Evolutionary conservation across 2,329 filamentous ascomycete species (phyloP).

Genomic region (Hypoxylon sp.): DNA sequence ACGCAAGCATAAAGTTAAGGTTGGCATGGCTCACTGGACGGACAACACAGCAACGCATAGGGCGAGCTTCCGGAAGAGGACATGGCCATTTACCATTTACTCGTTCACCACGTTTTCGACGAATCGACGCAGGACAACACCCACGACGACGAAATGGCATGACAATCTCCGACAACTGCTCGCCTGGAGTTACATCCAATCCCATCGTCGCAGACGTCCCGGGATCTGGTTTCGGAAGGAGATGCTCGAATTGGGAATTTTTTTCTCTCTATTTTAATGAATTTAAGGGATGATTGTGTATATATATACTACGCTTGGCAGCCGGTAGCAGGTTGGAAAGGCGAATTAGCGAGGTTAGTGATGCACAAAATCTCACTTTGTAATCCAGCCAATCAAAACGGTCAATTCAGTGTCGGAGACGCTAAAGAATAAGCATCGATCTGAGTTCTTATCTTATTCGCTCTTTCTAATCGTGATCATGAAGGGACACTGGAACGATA

Average conservation of each 20-base stretch:
- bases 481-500: not conserved
- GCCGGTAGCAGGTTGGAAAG: conserved; percentile 12
- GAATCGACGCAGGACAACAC: conserved; percentile 13
- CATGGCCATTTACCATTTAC: conserved; percentile 4
- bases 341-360: not conserved
- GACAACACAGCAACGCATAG: not conserved
- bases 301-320: conserved; percentile 6
- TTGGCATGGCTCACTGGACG: conserved; percentile 17
- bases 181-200: conserved; percentile 34
- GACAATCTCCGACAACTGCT: conserved; percentile 18
- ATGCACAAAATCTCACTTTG: conserved; percentile 7
- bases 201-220: conserved; percentile 11
- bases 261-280: not conserved
- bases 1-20: not conserved
- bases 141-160: conserved; percentile 10
- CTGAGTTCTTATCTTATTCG: conserved; percentile 9
- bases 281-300: conserved; percentile 5
- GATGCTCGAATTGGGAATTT: conserved; percentile 35
- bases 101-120: conserved; percentile 12
- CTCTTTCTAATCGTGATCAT: conserved; percentile 1
- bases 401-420: conserved; percentile 12
- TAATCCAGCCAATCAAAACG: conserved; percentile 25
- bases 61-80: conserved; percentile 21
- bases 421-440: not conserved
- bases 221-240: conserved; percentile 24